phyloP scores from a whole-genome alignment of 1,284 basidiomycete species.

The Volvariella surrecta region DNA sequence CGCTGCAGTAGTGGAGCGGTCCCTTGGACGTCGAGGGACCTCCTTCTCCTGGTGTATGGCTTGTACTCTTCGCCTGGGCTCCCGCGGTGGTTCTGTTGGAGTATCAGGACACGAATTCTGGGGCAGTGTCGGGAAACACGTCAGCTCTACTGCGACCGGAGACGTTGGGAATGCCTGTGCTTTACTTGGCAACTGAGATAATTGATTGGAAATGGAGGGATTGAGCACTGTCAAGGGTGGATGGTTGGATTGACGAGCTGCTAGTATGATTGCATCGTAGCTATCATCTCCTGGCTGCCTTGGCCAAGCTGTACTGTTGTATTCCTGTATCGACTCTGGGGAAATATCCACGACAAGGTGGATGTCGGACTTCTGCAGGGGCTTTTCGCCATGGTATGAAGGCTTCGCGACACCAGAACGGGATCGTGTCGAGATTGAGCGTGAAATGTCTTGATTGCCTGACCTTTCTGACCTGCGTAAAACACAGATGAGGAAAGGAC shows the following conservation, averaged over 20 bases:
- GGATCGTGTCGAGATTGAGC: neutral
- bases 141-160: too few species aligned
- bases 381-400: neutral
- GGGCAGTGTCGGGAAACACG: too few species aligned
- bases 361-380: constrained; percentile 7
- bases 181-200: too few species aligned
- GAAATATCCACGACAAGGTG: constrained; percentile 13
- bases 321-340: constrained; percentile 5
- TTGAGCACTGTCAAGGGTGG: constrained; percentile 16
- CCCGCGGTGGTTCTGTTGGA: too few species aligned
- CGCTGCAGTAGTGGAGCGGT: too few species aligned
- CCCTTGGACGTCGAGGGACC: too few species aligned
- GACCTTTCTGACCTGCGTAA: neutral
- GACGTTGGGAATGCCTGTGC: too few species aligned
- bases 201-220: constrained; percentile 25
- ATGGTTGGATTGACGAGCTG: neutral
- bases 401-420: neutral
- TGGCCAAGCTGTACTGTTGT: constrained; percentile 10
- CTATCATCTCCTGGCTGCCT: constrained; percentile 12
- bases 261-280: neutral
- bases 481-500: too few species aligned
- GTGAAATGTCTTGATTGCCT: neutral
- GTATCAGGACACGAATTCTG: too few species aligned
- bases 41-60: too few species aligned
- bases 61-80: too few species aligned